Evolutionary conservation across 2,329 filamentous ascomycete species (phyloP), one percentile per base, ranked within the genome.

Genomic region (Fusarium sp.): DNA sequence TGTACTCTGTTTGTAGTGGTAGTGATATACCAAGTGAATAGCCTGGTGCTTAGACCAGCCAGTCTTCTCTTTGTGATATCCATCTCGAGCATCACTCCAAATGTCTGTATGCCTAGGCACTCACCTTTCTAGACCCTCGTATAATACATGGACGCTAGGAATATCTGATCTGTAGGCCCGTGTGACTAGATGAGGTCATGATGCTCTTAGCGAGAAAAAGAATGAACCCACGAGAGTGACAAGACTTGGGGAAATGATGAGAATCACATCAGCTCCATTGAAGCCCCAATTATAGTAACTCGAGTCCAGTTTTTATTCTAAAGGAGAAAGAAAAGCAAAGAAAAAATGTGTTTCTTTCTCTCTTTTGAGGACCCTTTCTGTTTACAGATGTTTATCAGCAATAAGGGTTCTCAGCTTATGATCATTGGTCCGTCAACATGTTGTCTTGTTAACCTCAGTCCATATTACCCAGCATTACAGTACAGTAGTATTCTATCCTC

Each of bases 121-220:
- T 37, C 34, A 37, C 34, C 34, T 37, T 11, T 37, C 18, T 37
- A 37, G 34, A 37, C 34, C 34, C 34, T 37, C 34, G 10, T 37
- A 37, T 37, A 28, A 28, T 28, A 16, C 30, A 4, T 37, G 18
- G 10, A 37, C 34, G 34, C 34, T 37, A 37, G 34, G 34, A 37
- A 12, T 41, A 46, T 34, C 18, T 34, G 42, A 28, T 20, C n/a
- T 40, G 30, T 20, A 54, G 23, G 45, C 34, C 67, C 59, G 48
- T 60, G 59, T 51, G 51, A 65, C 37, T 42, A 20, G 60, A 65
- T 70, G 68, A 70, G 68, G 68, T 70, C 68, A 71, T 70, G 45
- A 67, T 57, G 30, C 46, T 56, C 53, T 66, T 64, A 64, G 67
- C 63, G 47, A 70, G 53, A 47, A 30, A 51, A 51, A 37, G 34